Evolutionary conservation across 352 stramenopile genomes (phyloP).

Genomic region (Pilasporangium apinafurcum): DNA sequence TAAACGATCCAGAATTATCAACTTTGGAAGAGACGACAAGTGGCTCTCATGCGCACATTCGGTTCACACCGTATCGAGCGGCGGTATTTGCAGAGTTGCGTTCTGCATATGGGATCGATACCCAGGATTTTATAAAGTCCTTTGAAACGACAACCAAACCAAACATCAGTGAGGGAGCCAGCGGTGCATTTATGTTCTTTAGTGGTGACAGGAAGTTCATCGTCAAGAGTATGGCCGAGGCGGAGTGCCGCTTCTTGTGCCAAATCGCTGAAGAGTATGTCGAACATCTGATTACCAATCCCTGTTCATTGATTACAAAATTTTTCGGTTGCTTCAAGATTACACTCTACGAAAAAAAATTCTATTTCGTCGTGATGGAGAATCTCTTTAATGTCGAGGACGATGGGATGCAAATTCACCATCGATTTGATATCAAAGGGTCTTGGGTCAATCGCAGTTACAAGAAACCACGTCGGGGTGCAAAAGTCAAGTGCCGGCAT

Average conservation of each 20-base stretch:
- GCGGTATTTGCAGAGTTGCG: conserved; percentile 75
- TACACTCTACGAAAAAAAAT: conserved; percentile 84
- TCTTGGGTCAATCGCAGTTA: conserved; percentile 89
- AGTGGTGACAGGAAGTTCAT: conserved; percentile 88
- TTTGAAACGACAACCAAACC: conserved; percentile 83
- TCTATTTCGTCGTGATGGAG: conserved; percentile 92
- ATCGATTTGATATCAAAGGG: conserved; percentile 89
- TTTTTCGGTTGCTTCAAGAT: conserved; percentile 90
- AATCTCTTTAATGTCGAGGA: conserved; percentile 84
- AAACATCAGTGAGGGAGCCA: conserved; percentile 87
- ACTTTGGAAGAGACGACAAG: conserved; percentile 5
- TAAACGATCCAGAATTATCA: no score
- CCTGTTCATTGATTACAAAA: conserved; percentile 77
- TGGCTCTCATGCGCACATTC: conserved; percentile 37
- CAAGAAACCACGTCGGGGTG: conserved; percentile 59
- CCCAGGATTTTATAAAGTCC: conserved; percentile 57
- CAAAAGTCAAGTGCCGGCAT: conserved; percentile 80
- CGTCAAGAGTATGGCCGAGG: conserved; percentile 86
- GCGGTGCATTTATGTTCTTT: conserved; percentile 90
- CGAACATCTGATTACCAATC: conserved; percentile 77
- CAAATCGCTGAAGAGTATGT: conserved; percentile 82
- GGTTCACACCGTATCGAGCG: conserved; percentile 70
- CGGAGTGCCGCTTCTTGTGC: conserved; percentile 75
- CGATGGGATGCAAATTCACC: conserved; percentile 68
- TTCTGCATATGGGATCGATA: conserved; percentile 53